These are phyloP conservation scores for Fonsecaea monophora DNA, from an alignment of 2,329 filamentous ascomycete species.

Conservation along the genomic window DNA sequence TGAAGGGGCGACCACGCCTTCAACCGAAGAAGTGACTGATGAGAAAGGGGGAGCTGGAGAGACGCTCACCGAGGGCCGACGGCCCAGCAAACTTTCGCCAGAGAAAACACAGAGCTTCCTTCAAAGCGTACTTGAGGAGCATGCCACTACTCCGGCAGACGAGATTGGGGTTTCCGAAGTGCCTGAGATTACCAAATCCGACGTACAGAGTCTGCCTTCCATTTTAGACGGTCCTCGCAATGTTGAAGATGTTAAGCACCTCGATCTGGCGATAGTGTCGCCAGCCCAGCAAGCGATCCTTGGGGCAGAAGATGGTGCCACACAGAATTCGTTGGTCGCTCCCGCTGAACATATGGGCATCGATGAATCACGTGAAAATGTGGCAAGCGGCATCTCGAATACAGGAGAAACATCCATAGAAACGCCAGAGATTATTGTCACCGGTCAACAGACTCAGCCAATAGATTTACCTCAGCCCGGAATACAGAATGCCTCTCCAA, in stretches of 20 bases:
- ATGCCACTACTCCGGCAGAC: constrained; percentile 49
- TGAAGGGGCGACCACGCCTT: constrained; percentile 63
- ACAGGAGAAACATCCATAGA: not conserved
- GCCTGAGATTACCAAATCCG: constrained; percentile 28
- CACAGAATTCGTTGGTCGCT: constrained; percentile 3
- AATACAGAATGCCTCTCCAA: not conserved
- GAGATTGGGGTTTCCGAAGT: constrained; percentile 13
- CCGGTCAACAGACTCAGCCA: constrained; percentile 1
- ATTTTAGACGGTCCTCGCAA: constrained; percentile 41
- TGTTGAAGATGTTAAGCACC: constrained; percentile 64
- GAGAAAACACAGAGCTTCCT: constrained; percentile 71
- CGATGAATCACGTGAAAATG: not conserved
- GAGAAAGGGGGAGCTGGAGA: constrained; percentile 46
- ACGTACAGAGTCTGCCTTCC: constrained; percentile 34
- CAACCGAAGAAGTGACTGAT: constrained; percentile 45
- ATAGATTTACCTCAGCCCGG: constrained; percentile 9
- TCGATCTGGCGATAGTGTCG: constrained; percentile 61
- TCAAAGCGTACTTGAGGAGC: constrained; percentile 69
- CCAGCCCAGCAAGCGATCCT: constrained; percentile 19
- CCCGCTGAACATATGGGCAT: not conserved
- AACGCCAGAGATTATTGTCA: not conserved
- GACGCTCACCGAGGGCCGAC: constrained; percentile 44
- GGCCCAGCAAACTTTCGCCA: constrained; percentile 58
- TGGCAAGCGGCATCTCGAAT: not conserved
- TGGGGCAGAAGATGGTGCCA: constrained; percentile 5